These are phyloP conservation scores for Candida pseudocylindracea DNA, from an alignment of 1,139 yeast genomes.

Conservation along the genomic window DNA sequence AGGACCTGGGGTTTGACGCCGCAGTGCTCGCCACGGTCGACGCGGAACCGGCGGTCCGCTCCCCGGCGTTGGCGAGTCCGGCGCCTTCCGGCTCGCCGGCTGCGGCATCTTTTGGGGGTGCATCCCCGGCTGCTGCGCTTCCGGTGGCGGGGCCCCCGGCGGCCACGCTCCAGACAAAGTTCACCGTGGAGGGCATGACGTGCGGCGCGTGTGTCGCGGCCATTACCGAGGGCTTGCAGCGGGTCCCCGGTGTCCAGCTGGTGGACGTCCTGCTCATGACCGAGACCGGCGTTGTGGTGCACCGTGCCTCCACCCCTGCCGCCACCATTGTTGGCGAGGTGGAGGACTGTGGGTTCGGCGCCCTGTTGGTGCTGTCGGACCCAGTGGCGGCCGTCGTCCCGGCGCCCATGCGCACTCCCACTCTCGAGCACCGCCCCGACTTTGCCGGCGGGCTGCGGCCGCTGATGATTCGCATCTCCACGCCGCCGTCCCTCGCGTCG, in stretches of 20 bases:
- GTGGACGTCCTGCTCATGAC: neutral
- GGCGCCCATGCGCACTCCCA: too few species aligned
- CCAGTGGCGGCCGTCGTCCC: too few species aligned
- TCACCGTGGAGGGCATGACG: conserved; percentile 12
- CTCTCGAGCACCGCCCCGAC: too few species aligned
- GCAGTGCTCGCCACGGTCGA: conserved; percentile 4
- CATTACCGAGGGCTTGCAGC: conserved; percentile 8
- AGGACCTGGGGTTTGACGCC: conserved; percentile 62
- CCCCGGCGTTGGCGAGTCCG: too few species aligned
- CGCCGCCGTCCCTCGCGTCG: too few species aligned
- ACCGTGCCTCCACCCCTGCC: conserved; percentile 2
- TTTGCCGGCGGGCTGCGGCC: too few species aligned
- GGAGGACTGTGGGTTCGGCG: conserved; percentile 18
- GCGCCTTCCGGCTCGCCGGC: too few species aligned
- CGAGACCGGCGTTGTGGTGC: conserved; percentile 1
- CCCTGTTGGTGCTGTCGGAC: conserved; percentile 3
- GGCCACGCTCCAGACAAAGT: conserved; percentile 17
- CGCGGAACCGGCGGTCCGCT: too few species aligned
- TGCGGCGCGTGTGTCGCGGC: conserved; percentile 15
- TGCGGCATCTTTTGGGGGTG: too few species aligned
- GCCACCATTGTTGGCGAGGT: conserved; percentile 6
- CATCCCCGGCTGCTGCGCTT: too few species aligned
- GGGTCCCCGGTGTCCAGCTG: conserved; percentile 7
- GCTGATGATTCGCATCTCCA: too few species aligned
- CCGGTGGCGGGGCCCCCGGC: too few species aligned